Evolutionary conservation across 768 basidiomycete genomes (phyloP), one percentile per base, ranked within the genome.

Genomic region (Leucosporidium scottii): DNA sequence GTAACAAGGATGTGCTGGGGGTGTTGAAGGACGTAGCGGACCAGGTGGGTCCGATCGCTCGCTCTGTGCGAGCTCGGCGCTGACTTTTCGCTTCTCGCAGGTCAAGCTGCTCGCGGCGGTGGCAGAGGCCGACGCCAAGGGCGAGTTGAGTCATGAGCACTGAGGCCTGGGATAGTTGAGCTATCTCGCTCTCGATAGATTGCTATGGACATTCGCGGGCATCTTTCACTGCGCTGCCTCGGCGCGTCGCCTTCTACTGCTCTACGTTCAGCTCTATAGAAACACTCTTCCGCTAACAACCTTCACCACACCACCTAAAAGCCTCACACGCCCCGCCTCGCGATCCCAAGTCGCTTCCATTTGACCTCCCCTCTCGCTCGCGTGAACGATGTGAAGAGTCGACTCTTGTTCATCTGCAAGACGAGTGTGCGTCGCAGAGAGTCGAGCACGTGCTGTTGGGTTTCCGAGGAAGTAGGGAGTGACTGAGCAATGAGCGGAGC

Each of bases 21-120:
- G 89, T 93, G 8, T 82, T 99, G 57, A 83, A 81, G 76, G 83
- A 84, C 51, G 94, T 99, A 27, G 93, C 93, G 21, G 81, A 93
- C 15, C 39, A 44, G 39, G 39, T 44, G 39, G 3, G 13, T 44
- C 15, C 39, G 39, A 8, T 44, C 15, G 39, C 34, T 34, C 34
- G 5, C 34, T 34, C 34, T 34, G 3, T 15, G 6, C 39, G 39
- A 44, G 39, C 6, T 44, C 39, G 39, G 39, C 39, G 39, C 39
- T 44, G 39, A 44, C 39, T 13, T 44, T 44, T 44, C 39, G 39
- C 39, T 44, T 2, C 39, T 44, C 39, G 66, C 96, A 99, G 81
- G 84, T 90, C 48, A 85, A 83, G 75, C 82, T 99, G 59, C 80
- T 99, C 62, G 85, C 85, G 28, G 84, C 82, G 75, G 94, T 98